Percentiles rank a stretch among this genome's conserved stretches.
These are phyloP conservation scores for Saccharomycopsis phalli DNA, from an alignment of 1,139 yeast genomes.

Conservation along the genomic window DNA sequence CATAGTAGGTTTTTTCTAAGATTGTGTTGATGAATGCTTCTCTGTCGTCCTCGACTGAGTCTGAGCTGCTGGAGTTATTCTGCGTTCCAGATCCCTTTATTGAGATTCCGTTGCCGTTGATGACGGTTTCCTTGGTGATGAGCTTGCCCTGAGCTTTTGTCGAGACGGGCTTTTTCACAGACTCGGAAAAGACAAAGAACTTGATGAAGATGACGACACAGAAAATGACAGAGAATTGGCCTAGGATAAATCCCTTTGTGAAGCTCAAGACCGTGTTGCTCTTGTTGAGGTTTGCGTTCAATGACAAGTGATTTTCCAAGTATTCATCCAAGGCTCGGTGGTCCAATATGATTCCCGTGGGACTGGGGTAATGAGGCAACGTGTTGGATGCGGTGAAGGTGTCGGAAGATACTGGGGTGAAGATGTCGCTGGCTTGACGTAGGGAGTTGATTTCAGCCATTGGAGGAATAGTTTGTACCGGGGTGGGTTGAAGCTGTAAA, in stretches of 20 bases:
- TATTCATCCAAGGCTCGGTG: constrained; percentile 14
- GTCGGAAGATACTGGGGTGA: too few species aligned
- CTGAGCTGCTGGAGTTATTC: neutral
- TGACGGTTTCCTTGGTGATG: constrained; percentile 14
- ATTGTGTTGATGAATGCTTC: constrained; percentile 35
- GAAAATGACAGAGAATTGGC: constrained; percentile 18
- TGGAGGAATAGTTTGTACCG: too few species aligned
- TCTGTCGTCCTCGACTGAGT: constrained; percentile 5
- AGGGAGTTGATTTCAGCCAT: too few species aligned
- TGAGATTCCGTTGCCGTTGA: constrained; percentile 15
- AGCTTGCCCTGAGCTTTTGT: constrained; percentile 9
- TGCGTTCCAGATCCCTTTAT: neutral
- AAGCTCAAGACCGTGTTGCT: constrained; percentile 10
- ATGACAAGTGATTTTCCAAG: constrained; percentile 6
- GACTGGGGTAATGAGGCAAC: too few species aligned
- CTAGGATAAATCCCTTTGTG: constrained; percentile 20
- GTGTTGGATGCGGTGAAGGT: too few species aligned
- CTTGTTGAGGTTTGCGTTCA: constrained; percentile 1
- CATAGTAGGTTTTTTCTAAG: constrained; percentile 84
- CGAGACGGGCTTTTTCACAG: constrained; percentile 12
- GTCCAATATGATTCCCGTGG: neutral
- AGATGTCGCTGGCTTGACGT: too few species aligned
- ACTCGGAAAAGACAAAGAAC: constrained; percentile 20
- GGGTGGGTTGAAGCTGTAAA: too few species aligned
- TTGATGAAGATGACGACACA: constrained; percentile 17